phyloP scores from a whole-genome alignment of 2,329 filamentous ascomycete genomes.

The Penicillium sp. region DNA sequence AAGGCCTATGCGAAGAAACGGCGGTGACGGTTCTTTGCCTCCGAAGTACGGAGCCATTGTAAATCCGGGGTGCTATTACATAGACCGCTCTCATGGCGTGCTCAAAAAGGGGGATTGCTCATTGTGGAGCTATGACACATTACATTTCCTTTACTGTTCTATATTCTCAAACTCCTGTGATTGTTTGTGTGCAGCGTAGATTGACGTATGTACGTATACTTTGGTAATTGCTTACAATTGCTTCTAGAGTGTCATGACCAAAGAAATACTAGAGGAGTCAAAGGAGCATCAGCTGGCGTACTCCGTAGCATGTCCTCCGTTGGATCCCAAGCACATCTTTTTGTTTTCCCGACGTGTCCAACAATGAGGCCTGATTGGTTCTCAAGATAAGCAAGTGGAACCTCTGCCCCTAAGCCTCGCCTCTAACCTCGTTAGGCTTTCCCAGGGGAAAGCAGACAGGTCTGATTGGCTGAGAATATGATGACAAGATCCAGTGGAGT shows the following conservation, averaged over 20 bases:
- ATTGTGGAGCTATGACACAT: constrained; percentile 9
- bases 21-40: constrained; percentile 20
- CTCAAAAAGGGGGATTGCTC: constrained; percentile 25
- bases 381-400: constrained; percentile 27
- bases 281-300: too few relatives aligned
- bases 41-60: neutral
- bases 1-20: constrained; percentile 7
- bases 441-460: constrained; percentile 2
- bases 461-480: constrained; percentile 10
- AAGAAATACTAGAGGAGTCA: too few relatives aligned
- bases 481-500: constrained; percentile 24
- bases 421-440: constrained; percentile 13
- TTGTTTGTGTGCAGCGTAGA: too few relatives aligned
- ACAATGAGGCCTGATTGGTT: constrained; percentile 14
- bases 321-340: neutral
- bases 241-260: too few relatives aligned
- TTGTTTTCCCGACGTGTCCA: neutral
- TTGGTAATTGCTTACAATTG: too few relatives aligned
- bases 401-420: constrained; percentile 10
- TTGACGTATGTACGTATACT: neutral
- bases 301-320: neutral
- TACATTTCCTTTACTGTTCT: neutral
- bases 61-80: constrained; percentile 18
- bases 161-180: neutral
- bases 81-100: constrained; percentile 22